These are phyloP conservation scores for Lyophyllum shimeji DNA, from an alignment of 768 basidiomycete genomes.

Conservation along the genomic window DNA sequence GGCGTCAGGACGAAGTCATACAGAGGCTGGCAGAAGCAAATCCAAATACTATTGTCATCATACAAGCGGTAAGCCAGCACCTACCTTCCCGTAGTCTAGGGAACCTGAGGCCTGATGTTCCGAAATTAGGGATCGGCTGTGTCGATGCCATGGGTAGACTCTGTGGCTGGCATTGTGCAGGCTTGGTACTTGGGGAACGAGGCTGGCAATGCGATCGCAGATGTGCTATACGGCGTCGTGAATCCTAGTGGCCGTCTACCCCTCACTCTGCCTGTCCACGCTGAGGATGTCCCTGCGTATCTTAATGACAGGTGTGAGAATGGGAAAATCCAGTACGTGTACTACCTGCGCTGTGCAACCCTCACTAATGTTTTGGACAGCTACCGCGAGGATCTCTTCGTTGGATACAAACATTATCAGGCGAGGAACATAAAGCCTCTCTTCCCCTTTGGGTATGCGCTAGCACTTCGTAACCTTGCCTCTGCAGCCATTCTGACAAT, in stretches of 20 bases:
- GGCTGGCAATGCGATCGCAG: conserved; percentile 61
- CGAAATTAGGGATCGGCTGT: conserved; percentile 59
- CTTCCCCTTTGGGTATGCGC: conserved; percentile 62
- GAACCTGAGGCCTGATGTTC: conserved; percentile 2
- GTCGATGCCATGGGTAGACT: conserved; percentile 70
- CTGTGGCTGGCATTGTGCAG: conserved; percentile 55
- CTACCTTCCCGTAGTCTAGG: neutral
- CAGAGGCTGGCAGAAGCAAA: conserved; percentile 51
- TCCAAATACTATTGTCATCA: conserved; percentile 54
- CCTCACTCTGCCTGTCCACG: conserved; percentile 56
- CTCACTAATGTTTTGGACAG: conserved; percentile 17
- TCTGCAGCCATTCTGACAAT: neutral
- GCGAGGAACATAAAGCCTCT: conserved; percentile 51
- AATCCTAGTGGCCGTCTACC: conserved; percentile 64
- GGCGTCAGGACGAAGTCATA: conserved; percentile 60
- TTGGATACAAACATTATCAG: conserved; percentile 72
- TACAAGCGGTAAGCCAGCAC: conserved; percentile 52
- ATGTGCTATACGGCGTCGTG: conserved; percentile 60
- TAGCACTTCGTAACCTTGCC: neutral
- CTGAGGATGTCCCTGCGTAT: conserved; percentile 64
- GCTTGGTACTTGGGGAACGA: conserved; percentile 71
- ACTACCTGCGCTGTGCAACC: neutral
- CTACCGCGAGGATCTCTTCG: conserved; percentile 62
- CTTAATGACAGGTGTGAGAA: conserved; percentile 59
- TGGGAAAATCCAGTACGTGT: conserved; percentile 45